Evolutionary conservation across 2,329 filamentous ascomycete species (phyloP).

Genomic region (Sarocladiaceae sp.): DNA sequence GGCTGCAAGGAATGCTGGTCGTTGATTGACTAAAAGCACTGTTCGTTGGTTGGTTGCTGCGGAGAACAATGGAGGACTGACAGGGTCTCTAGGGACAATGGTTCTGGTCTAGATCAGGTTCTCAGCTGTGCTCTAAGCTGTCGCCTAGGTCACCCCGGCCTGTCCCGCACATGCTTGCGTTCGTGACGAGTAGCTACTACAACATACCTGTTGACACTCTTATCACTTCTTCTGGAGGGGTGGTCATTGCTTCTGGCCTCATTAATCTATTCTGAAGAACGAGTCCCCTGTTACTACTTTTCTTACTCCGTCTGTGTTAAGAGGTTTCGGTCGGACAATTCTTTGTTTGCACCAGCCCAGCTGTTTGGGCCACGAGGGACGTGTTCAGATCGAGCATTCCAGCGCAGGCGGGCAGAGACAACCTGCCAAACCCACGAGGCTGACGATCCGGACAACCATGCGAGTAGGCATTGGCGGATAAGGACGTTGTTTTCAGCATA

Average conservation of each 20-base stretch:
- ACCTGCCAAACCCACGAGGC: background rate
- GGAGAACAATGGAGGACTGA: background rate
- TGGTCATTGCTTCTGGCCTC: no score
- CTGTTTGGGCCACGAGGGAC: background rate
- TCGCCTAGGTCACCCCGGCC: no score
- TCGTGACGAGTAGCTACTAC: no score
- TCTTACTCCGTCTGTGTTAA: no score
- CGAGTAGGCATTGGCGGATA: slow-evolving; percentile 4
- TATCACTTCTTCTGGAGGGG: no score
- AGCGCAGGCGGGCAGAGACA: background rate
- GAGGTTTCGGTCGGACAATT: no score
- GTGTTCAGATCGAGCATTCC: background rate
- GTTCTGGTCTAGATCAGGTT: no score
- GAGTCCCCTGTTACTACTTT: no score
- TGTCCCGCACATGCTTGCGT: no score
- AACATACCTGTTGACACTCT: no score
- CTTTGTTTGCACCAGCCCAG: background rate
- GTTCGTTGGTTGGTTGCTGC: slow-evolving; percentile 4
- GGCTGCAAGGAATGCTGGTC: background rate
- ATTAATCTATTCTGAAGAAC: no score
- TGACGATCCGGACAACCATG: slow-evolving; percentile 5
- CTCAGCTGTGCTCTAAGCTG: no score
- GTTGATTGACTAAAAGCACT: background rate
- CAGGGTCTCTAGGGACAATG: background rate
- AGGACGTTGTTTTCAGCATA: slow-evolving; percentile 2